Evolutionary conservation across 1,284 basidiomycete genomes (phyloP).

Genomic region (Irpex sp.): DNA sequence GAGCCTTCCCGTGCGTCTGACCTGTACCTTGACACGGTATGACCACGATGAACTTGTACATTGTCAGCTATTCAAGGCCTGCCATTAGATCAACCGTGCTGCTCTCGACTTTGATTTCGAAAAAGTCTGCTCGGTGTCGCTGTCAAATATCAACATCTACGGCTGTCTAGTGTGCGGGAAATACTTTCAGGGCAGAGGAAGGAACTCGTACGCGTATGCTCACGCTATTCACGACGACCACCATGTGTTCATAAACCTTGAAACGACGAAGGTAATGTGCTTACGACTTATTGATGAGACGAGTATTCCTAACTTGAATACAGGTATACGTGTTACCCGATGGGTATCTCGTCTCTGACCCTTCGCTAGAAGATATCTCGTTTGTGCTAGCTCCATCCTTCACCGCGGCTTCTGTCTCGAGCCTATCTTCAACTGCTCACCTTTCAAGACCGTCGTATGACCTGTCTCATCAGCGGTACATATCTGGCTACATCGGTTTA

Average conservation of each 20-base stretch:
- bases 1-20: slow-evolving; percentile 68
- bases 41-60: slow-evolving; percentile 22
- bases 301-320: slow-evolving; percentile 6
- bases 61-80: not conserved
- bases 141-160: slow-evolving; percentile 97
- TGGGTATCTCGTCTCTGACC: slow-evolving; percentile 93
- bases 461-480: slow-evolving; percentile 76
- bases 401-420: slow-evolving; percentile 46
- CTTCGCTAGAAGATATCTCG: slow-evolving; percentile 92
- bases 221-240: slow-evolving; percentile 98
- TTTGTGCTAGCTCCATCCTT: slow-evolving; percentile 89
- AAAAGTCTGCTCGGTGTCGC: slow-evolving; percentile 94
- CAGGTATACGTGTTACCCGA: slow-evolving; percentile 98
- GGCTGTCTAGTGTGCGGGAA: slow-evolving; percentile 98
- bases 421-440: slow-evolving; percentile 56
- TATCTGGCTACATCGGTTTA: slow-evolving; percentile 93
- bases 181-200: slow-evolving; percentile 97
- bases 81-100: slow-evolving; percentile 70
- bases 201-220: slow-evolving; percentile 91
- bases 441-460: slow-evolving; percentile 82
- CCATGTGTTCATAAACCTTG: slow-evolving; percentile 96
- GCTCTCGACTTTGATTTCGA: slow-evolving; percentile 99
- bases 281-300: slow-evolving; percentile 14
- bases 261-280: slow-evolving; percentile 78
- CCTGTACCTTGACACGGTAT: slow-evolving; percentile 93